Evolutionary conservation across 2,329 filamentous ascomycete species (phyloP), one percentile per base, ranked within the genome.

Genomic region (Colletotrichum gloeosporioides): DNA sequence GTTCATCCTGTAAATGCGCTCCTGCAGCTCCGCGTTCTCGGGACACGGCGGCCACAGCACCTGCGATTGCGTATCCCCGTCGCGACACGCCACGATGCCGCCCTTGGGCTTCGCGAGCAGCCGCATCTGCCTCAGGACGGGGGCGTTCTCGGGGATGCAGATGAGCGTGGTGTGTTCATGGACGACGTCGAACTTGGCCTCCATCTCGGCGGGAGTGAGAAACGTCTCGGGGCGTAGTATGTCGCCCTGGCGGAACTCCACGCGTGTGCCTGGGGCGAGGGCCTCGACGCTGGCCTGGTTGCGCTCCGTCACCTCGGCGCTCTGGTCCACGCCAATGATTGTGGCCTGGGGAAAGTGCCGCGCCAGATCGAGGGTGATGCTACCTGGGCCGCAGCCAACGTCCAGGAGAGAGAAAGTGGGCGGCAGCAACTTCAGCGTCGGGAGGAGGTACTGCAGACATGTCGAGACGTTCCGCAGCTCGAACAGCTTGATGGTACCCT

Each of bases 311-410:
- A 76, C 69, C 62, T 55, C 57, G 61, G 59, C 65, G 69, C 69
- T 62, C 69, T 72, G 69, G 74, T 82, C 80, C 16, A 86, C 77
- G 8, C 85, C 86, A 6, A 83, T 81, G 25, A 87, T 82, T 13
- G 81, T 80, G 29, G 85, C 86, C 34, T 84, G 75, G 0, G 86
- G 84, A 1, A 86, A 82, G 44, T 83, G 79, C 6, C 78, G 73
- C 9, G 86, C 86, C 3, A 88, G 77, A 76, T 85, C 85, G 6
- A 83, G 74, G 5, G 85, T 87, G 77, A 88, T 87, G 22, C 83
- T 85, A 53, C 85, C 86, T 0, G 86, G 86, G 2, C 86, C 86
- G 74, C 86, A 87, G 44, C 86, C 86, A 15, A 88, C 79, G 74
- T 88, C 86, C 8, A 87, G 83, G 77, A 88, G 82, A 62, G 77